These are phyloP conservation scores for Calvatia gigantea DNA, from an alignment of 768 basidiomycete genomes.

Conservation along the genomic window DNA sequence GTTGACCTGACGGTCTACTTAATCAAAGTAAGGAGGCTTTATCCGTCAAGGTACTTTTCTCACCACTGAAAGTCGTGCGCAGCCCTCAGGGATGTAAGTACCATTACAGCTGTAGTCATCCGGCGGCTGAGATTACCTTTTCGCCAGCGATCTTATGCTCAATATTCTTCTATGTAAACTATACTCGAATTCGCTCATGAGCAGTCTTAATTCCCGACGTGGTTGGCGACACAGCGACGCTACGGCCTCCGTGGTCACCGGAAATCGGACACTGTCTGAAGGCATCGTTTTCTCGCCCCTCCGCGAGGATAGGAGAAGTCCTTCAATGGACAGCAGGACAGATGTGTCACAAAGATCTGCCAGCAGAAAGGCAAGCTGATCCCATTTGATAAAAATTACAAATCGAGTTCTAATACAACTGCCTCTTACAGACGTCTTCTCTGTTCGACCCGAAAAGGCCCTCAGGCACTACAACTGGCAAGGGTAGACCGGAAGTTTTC, in stretches of 20 bases:
- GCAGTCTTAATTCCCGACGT: slow-evolving; percentile 31
- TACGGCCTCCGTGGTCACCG: background rate
- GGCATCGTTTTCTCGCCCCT: background rate
- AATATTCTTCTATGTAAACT: slow-evolving; percentile 37
- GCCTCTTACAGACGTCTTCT: background rate
- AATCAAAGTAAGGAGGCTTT: slow-evolving; percentile 17
- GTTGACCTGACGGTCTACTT: slow-evolving; percentile 30
- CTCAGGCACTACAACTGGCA: background rate
- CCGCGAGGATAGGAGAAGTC: background rate
- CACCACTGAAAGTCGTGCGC: background rate
- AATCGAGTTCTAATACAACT: background rate
- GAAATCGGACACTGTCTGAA: background rate
- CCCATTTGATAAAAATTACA: too few relatives aligned
- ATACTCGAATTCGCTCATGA: slow-evolving; percentile 39
- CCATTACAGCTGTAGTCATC: background rate
- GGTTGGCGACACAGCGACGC: slow-evolving; percentile 22
- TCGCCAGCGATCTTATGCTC: slow-evolving; percentile 31
- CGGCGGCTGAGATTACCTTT: background rate
- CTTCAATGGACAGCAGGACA: too few relatives aligned
- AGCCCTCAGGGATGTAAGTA: slow-evolving; percentile 12
- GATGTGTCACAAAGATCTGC: too few relatives aligned
- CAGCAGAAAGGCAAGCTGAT: too few relatives aligned
- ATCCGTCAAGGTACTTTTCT: background rate
- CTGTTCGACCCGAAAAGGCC: background rate
- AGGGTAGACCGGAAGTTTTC: background rate